Conservation (phyloP, 257 asterid species). For the Solanum gandarillasii region DNA sequence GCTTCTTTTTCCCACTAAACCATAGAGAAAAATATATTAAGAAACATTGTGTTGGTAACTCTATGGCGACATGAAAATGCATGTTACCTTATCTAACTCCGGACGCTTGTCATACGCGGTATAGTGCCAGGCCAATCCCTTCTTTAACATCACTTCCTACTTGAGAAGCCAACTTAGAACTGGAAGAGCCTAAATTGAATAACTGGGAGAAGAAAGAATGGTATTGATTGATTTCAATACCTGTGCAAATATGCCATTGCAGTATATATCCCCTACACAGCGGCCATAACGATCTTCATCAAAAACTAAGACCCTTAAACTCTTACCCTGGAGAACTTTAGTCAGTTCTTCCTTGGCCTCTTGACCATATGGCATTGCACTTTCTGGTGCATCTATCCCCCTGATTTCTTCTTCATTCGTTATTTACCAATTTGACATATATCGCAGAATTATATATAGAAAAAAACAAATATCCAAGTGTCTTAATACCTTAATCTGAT, state of each 20-base stretch:
- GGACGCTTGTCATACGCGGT: conserved; percentile 76
- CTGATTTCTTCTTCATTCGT: conserved; percentile 19
- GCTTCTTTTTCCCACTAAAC: conserved; percentile 88
- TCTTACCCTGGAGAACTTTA: conserved; percentile 54
- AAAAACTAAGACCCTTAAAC: conserved; percentile 51
- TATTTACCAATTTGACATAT: not conserved
- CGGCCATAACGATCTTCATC: conserved; percentile 85
- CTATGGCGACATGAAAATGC: not conserved
- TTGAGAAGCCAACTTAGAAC: not conserved
- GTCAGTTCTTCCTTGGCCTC: conserved; percentile 69
- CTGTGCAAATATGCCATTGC: conserved; percentile 89
- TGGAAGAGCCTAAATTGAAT: not conserved
- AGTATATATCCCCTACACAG: conserved; percentile 68
- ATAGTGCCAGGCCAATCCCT: conserved; percentile 91
- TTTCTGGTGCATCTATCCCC: conserved; percentile 96
- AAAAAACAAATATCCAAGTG: not conserved
- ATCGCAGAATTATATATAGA: not conserved
- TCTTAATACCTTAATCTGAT: conserved; percentile 67
- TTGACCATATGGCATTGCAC: conserved; percentile 76
- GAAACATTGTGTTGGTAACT: not conserved
- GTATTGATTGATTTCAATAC: conserved; percentile 14
- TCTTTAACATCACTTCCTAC: conserved; percentile 87
- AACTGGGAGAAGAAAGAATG: not conserved
- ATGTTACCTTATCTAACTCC: conserved; percentile 52
- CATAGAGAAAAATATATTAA: not conserved